These are phyloP conservation scores for Marasmius fiardii DNA, from an alignment of 1,284 basidiomycete genomes.

Conservation along the genomic window DNA sequence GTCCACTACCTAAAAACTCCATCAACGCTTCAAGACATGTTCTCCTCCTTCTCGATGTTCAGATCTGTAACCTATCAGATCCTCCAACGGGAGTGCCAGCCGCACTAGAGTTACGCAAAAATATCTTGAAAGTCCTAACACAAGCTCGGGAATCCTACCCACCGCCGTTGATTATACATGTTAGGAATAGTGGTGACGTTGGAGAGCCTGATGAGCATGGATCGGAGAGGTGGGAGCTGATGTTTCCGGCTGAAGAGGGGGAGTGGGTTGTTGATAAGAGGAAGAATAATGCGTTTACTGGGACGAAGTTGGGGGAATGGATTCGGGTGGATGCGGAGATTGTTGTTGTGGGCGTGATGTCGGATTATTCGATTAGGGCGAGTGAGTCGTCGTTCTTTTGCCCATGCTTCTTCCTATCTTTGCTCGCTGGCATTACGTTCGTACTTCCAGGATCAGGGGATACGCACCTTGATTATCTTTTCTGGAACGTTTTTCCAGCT, in stretches of 20 bases:
- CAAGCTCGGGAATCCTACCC: slow-evolving; percentile 44
- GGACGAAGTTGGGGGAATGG: slow-evolving; percentile 46
- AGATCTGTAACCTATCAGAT: slow-evolving; percentile 45
- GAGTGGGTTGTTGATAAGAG: slow-evolving; percentile 61
- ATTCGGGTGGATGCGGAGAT: slow-evolving; percentile 53
- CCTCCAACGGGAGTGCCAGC: slow-evolving; percentile 50
- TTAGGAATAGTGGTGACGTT: slow-evolving; percentile 57
- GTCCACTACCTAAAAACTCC: no score
- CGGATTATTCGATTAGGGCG: slow-evolving; percentile 62
- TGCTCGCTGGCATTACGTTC: no score
- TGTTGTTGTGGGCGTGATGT: slow-evolving; percentile 63
- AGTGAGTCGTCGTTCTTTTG: slow-evolving; percentile 22
- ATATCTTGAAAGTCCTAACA: slow-evolving; percentile 47
- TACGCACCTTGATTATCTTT: no score
- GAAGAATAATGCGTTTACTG: slow-evolving; percentile 68
- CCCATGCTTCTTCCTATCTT: not conserved
- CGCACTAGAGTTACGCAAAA: slow-evolving; percentile 37
- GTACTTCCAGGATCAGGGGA: no score
- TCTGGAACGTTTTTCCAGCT: no score
- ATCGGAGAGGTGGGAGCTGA: slow-evolving; percentile 55
- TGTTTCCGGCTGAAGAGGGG: slow-evolving; percentile 41
- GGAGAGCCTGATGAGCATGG: slow-evolving; percentile 57
- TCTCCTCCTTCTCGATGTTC: slow-evolving; percentile 60
- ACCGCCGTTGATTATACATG: slow-evolving; percentile 59
- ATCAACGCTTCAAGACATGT: slow-evolving; percentile 30